A percentile compares a stretch with the other conserved stretches of the same genome.
These are phyloP conservation scores for Porcisia hertigi DNA, from an alignment of 208 protist species.

Conservation along the genomic window DNA sequence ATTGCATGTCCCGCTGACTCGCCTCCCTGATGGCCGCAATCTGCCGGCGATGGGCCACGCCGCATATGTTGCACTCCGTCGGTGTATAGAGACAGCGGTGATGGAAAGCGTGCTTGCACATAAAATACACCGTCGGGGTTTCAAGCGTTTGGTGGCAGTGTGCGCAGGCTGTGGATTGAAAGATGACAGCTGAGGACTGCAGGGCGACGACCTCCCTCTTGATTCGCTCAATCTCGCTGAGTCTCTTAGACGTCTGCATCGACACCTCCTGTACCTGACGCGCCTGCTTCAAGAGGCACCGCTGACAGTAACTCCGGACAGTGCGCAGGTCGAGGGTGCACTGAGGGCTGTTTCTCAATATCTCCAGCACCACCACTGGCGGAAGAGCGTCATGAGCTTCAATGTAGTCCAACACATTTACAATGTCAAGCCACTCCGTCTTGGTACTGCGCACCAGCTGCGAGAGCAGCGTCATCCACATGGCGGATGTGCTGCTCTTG, in stretches of 20 bases:
- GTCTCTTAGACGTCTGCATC: constrained; percentile 26
- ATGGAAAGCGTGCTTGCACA: constrained; percentile 95
- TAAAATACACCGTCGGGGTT: constrained; percentile 94
- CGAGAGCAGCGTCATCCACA: constrained; percentile 92
- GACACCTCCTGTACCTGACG: constrained; percentile 15
- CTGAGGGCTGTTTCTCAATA: constrained; percentile 56
- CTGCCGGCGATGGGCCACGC: constrained; percentile 20
- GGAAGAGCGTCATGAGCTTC: constrained; percentile 87
- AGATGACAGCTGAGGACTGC: constrained; percentile 78
- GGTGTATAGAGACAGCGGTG: constrained; percentile 77
- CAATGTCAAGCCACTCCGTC: constrained; percentile 47
- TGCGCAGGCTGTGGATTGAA: constrained; percentile 85
- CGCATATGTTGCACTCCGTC: constrained; percentile 70
- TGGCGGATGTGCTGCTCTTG: constrained; percentile 33
- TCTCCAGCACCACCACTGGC: constrained; percentile 92
- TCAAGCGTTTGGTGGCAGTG: constrained; percentile 86
- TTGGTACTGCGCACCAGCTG: constrained; percentile 66
- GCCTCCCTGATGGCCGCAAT: constrained; percentile 30
- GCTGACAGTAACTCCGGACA: constrained; percentile 88
- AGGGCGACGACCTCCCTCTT: constrained; percentile 69
- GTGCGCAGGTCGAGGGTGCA: constrained; percentile 60
- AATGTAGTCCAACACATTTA: constrained; percentile 73
- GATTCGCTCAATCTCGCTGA: constrained; percentile 56
- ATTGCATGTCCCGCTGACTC: constrained; percentile 15
- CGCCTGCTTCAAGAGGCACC: constrained; percentile 49